Conservation (phyloP, 257 asterid species). For the Nicotiana obtusifolia region DNA sequence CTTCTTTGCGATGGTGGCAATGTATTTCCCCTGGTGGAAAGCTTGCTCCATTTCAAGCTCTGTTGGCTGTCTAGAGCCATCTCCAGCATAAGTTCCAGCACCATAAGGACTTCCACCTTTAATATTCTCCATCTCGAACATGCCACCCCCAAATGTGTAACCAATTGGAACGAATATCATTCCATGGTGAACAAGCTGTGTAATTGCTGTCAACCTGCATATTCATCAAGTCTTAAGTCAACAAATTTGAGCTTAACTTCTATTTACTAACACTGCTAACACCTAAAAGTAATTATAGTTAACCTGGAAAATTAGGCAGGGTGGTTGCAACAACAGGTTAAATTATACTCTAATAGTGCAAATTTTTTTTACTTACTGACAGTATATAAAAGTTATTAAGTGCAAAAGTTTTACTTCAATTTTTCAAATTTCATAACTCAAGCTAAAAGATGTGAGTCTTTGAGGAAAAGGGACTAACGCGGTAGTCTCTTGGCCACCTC, state of each 20-base stretch:
- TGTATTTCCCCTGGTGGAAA: constrained; percentile 54
- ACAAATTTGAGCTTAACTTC: background rate
- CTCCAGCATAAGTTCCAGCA: constrained; percentile 59
- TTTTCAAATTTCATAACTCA: background rate
- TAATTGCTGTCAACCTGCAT: constrained; percentile 60
- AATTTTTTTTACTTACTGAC: no score
- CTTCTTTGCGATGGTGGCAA: constrained; percentile 49
- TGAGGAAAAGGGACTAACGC: constrained; percentile 31
- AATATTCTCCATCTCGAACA: constrained; percentile 55
- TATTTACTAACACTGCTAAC: background rate
- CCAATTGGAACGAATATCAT: constrained; percentile 63
- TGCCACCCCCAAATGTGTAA: constrained; percentile 59
- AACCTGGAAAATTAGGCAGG: background rate
- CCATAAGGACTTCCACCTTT: constrained; percentile 74
- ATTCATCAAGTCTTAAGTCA: background rate
- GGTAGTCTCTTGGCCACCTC: constrained; percentile 70
- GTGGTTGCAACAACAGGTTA: background rate
- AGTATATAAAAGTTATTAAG: no score
- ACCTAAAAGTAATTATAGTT: background rate
- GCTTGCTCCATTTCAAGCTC: constrained; percentile 52
- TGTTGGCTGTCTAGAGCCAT: constrained; percentile 56
- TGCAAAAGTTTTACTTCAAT: background rate
- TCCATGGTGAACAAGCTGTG: constrained; percentile 63
- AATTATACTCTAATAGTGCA: background rate
- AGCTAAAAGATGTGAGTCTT: background rate